Evolutionary conservation across 2,329 filamentous ascomycete genomes (phyloP).

Genomic region (Pseudopyrenochaeta lycopersici): DNA sequence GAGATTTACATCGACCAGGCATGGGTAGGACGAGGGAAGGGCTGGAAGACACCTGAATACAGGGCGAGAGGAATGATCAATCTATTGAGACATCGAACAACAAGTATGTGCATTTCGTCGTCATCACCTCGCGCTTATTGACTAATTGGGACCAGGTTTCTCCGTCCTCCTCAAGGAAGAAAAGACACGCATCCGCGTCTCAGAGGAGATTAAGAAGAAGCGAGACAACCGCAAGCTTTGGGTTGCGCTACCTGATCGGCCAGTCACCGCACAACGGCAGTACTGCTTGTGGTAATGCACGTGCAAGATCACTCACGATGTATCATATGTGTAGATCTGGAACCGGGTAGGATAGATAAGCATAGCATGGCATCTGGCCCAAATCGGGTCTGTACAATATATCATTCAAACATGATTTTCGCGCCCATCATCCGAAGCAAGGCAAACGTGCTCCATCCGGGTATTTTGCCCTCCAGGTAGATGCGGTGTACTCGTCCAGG

Average conservation of each 20-base stretch:
- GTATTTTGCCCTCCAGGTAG: conserved; percentile 5
- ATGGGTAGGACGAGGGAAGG: conserved; percentile 81
- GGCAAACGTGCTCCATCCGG: conserved; percentile 17
- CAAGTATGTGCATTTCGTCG: conserved; percentile 68
- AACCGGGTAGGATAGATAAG: neutral
- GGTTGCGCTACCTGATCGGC: conserved; percentile 87
- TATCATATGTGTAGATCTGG: neutral
- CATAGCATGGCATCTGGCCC: conserved; percentile 4
- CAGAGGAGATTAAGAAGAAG: conserved; percentile 80
- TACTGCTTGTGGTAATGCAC: conserved; percentile 84
- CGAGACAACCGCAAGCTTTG: conserved; percentile 79
- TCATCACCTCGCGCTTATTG: neutral
- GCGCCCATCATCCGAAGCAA: conserved; percentile 36
- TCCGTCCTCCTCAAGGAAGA: conserved; percentile 91
- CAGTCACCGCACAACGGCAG: conserved; percentile 82
- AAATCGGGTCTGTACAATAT: conserved; percentile 24
- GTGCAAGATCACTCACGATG: neutral
- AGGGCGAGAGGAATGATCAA: conserved; percentile 79
- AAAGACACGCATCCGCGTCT: conserved; percentile 82
- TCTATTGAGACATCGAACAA: conserved; percentile 73
- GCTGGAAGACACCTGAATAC: conserved; percentile 66
- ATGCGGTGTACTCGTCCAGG: neutral
- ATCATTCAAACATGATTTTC: conserved; percentile 20
- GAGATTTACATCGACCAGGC: conserved; percentile 90
- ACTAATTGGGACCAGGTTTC: conserved; percentile 63